A percentile compares a stretch with the other conserved stretches of the same genome.
Conservation (phyloP, 2,329 filamentous ascomycete genomes). For the Ceratocystiopsis sp. region DNA sequence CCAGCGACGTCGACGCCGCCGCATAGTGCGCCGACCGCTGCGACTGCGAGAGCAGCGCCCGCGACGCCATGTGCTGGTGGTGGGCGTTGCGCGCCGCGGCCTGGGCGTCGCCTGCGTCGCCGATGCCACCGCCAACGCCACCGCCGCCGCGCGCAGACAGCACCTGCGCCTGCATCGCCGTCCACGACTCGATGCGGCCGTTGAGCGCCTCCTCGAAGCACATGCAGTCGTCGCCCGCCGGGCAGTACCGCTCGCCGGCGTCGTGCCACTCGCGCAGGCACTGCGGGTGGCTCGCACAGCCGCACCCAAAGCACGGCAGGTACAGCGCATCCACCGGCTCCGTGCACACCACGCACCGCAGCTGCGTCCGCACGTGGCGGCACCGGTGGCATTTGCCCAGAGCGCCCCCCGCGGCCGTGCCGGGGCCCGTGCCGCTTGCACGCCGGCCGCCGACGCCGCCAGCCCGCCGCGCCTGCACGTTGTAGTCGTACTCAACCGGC, state of each 20-base stretch:
- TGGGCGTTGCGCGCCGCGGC: background rate
- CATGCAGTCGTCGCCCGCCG: conserved; percentile 47
- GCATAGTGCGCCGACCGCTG: conserved; percentile 10
- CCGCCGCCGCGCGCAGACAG: background rate
- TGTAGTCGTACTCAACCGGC: conserved; percentile 30
- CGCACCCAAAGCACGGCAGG: conserved; percentile 43
- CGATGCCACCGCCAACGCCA: background rate
- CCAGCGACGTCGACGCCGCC: conserved; percentile 6
- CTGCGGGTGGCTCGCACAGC: conserved; percentile 41
- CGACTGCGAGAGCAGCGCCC: conserved; percentile 8
- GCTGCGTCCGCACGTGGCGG: conserved; percentile 35
- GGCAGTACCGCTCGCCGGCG: conserved; percentile 37
- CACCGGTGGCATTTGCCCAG: conserved; percentile 35
- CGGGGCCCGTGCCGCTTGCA: conserved; percentile 7
- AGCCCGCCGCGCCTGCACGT: conserved; percentile 15
- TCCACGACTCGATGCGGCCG: conserved; percentile 44
- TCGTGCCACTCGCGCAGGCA: conserved; percentile 44
- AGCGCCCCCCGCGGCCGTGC: conserved; percentile 13
- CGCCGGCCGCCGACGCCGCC: conserved; percentile 15
- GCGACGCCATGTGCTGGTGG: background rate
- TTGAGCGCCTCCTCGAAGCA: conserved; percentile 39
- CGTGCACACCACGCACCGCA: conserved; percentile 44
- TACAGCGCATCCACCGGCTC: conserved; percentile 44
- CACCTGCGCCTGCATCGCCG: conserved; percentile 31
- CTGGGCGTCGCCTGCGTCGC: background rate